Evolutionary conservation across 2,329 filamentous ascomycete genomes (phyloP), one percentile per base, ranked within the genome.

Genomic region (Bipolaris cookei): DNA sequence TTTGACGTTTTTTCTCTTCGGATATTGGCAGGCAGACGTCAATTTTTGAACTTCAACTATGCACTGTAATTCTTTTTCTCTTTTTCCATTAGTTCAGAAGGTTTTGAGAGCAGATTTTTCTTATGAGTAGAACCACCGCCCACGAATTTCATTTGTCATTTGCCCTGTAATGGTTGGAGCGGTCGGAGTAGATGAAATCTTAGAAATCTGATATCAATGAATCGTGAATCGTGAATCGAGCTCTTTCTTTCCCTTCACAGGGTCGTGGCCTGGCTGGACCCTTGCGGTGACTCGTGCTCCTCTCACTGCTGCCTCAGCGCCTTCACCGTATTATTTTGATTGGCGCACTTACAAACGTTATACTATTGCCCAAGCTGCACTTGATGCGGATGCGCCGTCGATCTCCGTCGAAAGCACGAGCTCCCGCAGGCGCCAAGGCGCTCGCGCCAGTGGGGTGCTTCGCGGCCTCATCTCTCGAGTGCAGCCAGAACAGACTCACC

Each of bases 91-190:
- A 25, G 34, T 50, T 42, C 30, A 35, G 44, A 48, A 32, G 30
- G 41, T 14, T 42, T 38, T 43, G 11, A 48, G 50, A 49, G 43
- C 44, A 52, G 47, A 49, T 18, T 62, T 62, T 25, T 11, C 23
- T 42, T 58, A 51, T 35, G 52, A 39, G 45, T 38, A 49, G 34
- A 56, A 48, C 39, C 46, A 52, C 45, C 42, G 56, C 57, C 52
- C 55, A 73, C 67, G 70, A 73, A 66, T 73, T 44, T 72, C 67
- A 59, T 72, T 71, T 73, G 68, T 68, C 65, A 56, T 61, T 58
- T 54, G 51, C 30, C 25, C 11, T 44, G 51, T 46, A 44, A 28
- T 52, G 25, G 44, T 44, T 45, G 13, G 55, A 49, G 38, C 48
- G 47, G 34, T 25, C 8, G 11, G 48, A 48, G 49, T 32, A 45